Percentiles rank a stretch among this genome's conserved stretches.
These are phyloP conservation scores for Puccinia novopanici DNA, from an alignment of 1,284 basidiomycete genomes.

Conservation along the genomic window DNA sequence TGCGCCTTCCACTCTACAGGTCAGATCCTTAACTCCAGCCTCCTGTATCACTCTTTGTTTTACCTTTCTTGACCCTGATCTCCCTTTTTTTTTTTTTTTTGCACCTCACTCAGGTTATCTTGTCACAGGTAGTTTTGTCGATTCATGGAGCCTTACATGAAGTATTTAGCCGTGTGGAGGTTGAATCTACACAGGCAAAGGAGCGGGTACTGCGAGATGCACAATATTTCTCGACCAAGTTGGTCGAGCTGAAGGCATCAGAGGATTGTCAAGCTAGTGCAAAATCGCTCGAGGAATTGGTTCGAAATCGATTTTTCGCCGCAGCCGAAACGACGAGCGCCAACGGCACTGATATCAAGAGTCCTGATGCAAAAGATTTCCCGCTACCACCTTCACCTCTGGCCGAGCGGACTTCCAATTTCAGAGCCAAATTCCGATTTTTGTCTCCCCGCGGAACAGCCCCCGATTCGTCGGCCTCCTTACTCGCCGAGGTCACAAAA, in stretches of 20 bases:
- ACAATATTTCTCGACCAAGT: constrained; percentile 52
- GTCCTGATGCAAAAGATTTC: background rate
- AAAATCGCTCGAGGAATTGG: background rate
- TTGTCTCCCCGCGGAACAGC: constrained; percentile 24
- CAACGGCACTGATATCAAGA: background rate
- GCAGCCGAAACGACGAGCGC: background rate
- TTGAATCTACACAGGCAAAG: constrained; percentile 78
- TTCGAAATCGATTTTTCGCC: constrained; percentile 6
- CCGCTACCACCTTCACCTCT: constrained; percentile 15
- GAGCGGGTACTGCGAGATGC: constrained; percentile 59
- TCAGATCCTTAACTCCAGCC: constrained; percentile 59
- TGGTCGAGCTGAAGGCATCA: constrained; percentile 54
- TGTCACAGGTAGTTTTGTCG: constrained; percentile 86
- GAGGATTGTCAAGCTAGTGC: constrained; percentile 20
- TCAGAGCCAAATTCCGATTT: constrained; percentile 37
- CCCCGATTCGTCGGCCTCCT: background rate
- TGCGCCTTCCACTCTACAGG: constrained; percentile 74
- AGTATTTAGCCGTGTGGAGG: constrained; percentile 76
- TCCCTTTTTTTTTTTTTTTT: constrained; percentile 46
- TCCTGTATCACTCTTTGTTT: background rate
- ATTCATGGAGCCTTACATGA: constrained; percentile 84
- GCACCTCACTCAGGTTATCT: constrained; percentile 68
- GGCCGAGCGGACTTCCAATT: constrained; percentile 3
- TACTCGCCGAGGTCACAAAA: background rate
- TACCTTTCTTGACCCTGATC: background rate